Evolutionary conservation across 2,329 filamentous ascomycete species (phyloP).

Genomic region (Penicillium oxalicum): DNA sequence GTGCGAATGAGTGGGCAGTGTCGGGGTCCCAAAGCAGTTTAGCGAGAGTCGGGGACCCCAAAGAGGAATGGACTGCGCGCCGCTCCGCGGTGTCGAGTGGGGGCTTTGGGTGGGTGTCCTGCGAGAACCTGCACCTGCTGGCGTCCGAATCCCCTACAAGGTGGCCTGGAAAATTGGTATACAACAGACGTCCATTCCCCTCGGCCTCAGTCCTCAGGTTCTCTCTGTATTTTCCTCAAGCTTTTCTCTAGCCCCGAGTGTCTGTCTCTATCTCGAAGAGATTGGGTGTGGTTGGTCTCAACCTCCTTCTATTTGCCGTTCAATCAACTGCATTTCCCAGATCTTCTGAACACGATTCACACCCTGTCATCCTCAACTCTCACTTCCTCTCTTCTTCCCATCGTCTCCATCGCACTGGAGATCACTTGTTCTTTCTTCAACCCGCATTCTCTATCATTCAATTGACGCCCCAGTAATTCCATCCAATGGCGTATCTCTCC

Average conservation of each 20-base stretch:
- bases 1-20: constrained; percentile 7
- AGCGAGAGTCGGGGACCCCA: constrained; percentile 26
- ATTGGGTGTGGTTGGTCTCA: background rate
- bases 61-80: constrained; percentile 17
- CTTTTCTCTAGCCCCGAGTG: constrained; percentile 1
- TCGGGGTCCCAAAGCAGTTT: constrained; percentile 24
- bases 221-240: constrained; percentile 13
- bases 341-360: background rate
- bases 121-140: background rate
- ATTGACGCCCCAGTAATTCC: background rate
- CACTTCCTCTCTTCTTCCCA: background rate
- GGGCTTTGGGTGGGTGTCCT: background rate
- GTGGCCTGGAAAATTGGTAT: background rate
- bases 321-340: background rate
- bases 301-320: background rate
- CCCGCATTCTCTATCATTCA: too few species aligned
- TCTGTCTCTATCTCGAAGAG: background rate
- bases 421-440: too few species aligned
- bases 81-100: constrained; percentile 1
- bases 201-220: constrained; percentile 19
- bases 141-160: background rate
- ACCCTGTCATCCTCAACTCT: background rate
- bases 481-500: constrained; percentile 22
- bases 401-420: too few species aligned
- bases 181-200: constrained; percentile 1